A percentile compares a stretch with the other conserved stretches of the same genome.
phyloP scores from a whole-genome alignment of 257 asterid genomes.

The Mentha longifolia region DNA sequence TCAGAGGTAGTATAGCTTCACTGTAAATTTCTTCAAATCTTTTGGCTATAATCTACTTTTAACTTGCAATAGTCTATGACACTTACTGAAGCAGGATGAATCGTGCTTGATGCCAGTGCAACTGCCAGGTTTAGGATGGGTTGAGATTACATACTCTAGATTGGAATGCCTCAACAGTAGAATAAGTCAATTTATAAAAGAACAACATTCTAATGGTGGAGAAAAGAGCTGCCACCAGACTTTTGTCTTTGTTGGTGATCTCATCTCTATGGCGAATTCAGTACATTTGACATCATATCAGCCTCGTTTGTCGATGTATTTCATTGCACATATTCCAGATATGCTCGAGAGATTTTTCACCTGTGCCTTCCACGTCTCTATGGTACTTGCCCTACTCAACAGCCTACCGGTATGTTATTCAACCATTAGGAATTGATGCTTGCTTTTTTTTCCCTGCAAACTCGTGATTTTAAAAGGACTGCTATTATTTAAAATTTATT shows the following conservation, averaged over 20 bases:
- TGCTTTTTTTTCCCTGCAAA: background rate
- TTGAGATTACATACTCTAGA: conserved; percentile 68
- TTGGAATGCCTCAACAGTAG: conserved; percentile 46
- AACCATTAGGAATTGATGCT: background rate
- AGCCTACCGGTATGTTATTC: conserved; percentile 76
- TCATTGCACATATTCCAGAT: conserved; percentile 59
- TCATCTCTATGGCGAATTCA: conserved; percentile 57
- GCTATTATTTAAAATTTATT: background rate
- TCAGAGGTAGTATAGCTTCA: conserved; percentile 53
- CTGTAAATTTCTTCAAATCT: conserved; percentile 17
- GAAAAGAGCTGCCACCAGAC: conserved; percentile 57
- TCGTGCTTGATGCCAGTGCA: conserved; percentile 70
- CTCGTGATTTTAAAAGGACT: background rate
- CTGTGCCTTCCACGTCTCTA: conserved; percentile 73
- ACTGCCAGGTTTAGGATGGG: conserved; percentile 70
- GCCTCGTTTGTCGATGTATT: conserved; percentile 65
- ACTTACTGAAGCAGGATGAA: conserved; percentile 56
- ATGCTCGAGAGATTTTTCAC: conserved; percentile 66
- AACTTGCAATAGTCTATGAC: conserved; percentile 27
- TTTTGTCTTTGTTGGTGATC: conserved; percentile 79
- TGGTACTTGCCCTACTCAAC: conserved; percentile 78
- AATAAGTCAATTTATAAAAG: conserved; percentile 34
- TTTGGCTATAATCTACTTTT: conserved; percentile 6
- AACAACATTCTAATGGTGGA: conserved; percentile 33
- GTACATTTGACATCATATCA: conserved; percentile 74